Evolutionary conservation across 805 yeast species (phyloP).

Genomic region (Saccharomycopsis sp.): DNA sequence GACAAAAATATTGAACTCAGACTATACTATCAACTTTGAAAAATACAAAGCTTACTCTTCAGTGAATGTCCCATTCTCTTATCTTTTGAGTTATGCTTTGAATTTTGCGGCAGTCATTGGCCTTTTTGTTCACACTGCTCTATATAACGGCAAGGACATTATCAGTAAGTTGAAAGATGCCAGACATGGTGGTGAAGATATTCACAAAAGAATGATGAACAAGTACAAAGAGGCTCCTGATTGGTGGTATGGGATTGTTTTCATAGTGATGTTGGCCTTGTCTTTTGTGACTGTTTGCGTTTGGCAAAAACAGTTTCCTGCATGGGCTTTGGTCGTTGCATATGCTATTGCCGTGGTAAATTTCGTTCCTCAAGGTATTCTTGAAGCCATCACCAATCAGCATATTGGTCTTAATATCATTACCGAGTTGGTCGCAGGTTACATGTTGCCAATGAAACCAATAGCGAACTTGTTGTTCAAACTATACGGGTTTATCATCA

Average conservation of each 20-base stretch:
- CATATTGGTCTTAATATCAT: conserved; percentile 37
- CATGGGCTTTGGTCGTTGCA: conserved; percentile 58
- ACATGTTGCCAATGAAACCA: conserved; percentile 48
- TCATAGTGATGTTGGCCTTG: conserved; percentile 38
- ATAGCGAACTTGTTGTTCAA: conserved; percentile 49
- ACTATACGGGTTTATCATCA: conserved; percentile 45
- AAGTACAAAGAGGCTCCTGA: conserved; percentile 65
- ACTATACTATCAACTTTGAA: conserved; percentile 20
- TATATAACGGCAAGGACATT: conserved; percentile 54
- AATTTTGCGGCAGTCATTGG: conserved; percentile 60
- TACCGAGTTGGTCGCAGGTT: conserved; percentile 53
- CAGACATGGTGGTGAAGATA: conserved; percentile 33
- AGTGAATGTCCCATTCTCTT: conserved; percentile 50
- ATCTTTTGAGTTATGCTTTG: conserved; percentile 48
- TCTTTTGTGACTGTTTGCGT: conserved; percentile 32
- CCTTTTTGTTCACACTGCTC: conserved; percentile 47
- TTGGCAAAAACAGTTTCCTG: conserved; percentile 50
- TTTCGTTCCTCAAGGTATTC: conserved; percentile 50
- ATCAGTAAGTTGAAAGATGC: conserved; percentile 37
- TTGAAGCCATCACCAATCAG: conserved; percentile 49
- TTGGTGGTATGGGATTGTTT: conserved; percentile 55
- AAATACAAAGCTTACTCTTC: conserved; percentile 49
- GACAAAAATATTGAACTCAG: conserved; percentile 21
- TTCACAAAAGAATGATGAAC: conserved; percentile 46
- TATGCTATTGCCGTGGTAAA: conserved; percentile 45